These are phyloP conservation scores for Macrolepiota dolichaula DNA, from an alignment of 768 basidiomycete genomes.

Conservation along the genomic window DNA sequence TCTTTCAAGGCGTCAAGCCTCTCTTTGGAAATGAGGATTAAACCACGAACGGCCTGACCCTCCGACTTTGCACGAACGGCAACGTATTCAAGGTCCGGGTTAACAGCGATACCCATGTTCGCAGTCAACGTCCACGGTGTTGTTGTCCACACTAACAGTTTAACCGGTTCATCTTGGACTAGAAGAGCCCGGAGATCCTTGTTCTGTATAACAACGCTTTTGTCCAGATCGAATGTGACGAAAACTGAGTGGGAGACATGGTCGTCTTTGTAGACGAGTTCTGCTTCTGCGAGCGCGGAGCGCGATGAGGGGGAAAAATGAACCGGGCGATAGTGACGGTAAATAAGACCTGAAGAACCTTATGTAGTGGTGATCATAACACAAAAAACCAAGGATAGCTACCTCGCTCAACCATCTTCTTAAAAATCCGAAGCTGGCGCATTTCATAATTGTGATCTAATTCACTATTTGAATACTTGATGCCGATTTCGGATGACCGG, in stretches of 20 bases:
- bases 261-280: conserved; percentile 85
- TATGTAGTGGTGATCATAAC: not conserved
- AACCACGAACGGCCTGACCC: conserved; percentile 8
- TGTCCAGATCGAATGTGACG: conserved; percentile 69
- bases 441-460: conserved; percentile 86
- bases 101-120: conserved; percentile 93
- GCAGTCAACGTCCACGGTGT: conserved; percentile 97
- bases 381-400: not conserved
- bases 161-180: conserved; percentile 29
- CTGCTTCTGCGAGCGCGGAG: conserved; percentile 94
- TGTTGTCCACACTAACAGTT: conserved; percentile 91
- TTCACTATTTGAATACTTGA: not conserved
- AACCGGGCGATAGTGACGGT: conserved; percentile 83
- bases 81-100: conserved; percentile 67
- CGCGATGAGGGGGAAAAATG: conserved; percentile 94
- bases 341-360: conserved; percentile 61
- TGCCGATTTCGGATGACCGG: not conserved
- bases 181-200: conserved; percentile 29
- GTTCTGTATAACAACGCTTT: conserved; percentile 16
- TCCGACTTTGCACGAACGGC: conserved; percentile 31
- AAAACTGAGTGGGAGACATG: conserved; percentile 88
- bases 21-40: conserved; percentile 50
- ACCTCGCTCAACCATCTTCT: conserved; percentile 87
- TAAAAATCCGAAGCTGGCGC: conserved; percentile 81
- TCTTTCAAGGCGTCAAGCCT: conserved; percentile 37